phyloP scores from a whole-genome alignment of 768 basidiomycete species.

The Tulasnella sp. region DNA sequence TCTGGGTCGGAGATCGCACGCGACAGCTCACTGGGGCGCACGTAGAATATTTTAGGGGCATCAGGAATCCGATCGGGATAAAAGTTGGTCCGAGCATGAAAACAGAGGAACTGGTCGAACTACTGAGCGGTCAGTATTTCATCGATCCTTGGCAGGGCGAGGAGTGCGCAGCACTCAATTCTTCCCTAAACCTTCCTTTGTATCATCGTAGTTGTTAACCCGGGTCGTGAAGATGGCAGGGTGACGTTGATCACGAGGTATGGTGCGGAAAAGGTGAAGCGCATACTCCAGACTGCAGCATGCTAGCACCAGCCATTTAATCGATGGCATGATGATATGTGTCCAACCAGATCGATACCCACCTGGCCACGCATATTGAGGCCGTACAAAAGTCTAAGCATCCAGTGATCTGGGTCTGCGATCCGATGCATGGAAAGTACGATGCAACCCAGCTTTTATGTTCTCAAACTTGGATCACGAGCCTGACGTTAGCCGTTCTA shows the following conservation, averaged over 20 bases:
- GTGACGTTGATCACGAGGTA: conserved; percentile 90
- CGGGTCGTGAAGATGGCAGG: conserved; percentile 66
- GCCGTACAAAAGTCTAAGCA: conserved; percentile 72
- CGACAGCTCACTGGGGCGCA: conserved; percentile 87
- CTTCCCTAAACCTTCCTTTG: background rate
- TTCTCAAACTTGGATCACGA: background rate
- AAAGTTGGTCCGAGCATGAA: conserved; percentile 90
- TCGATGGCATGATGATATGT: background rate
- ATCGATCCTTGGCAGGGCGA: background rate
- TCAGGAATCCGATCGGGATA: conserved; percentile 88
- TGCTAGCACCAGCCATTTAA: background rate
- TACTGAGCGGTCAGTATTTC: conserved; percentile 52
- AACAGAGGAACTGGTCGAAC: conserved; percentile 56
- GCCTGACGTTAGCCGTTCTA: conserved; percentile 24
- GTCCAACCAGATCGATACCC: conserved; percentile 49
- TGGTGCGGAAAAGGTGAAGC: conserved; percentile 66
- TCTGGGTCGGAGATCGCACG: conserved; percentile 97
- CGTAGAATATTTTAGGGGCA: conserved; percentile 88
- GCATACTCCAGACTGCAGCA: background rate
- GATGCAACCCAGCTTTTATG: no score
- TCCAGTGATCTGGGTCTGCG: conserved; percentile 88
- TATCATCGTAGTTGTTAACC: conserved; percentile 55
- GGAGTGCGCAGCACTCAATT: no score
- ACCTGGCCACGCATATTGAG: conserved; percentile 68
- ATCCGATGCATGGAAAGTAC: conserved; percentile 98